Conservation (phyloP, 2,329 filamentous ascomycete genomes). For the Shiraia bambusicola region DNA sequence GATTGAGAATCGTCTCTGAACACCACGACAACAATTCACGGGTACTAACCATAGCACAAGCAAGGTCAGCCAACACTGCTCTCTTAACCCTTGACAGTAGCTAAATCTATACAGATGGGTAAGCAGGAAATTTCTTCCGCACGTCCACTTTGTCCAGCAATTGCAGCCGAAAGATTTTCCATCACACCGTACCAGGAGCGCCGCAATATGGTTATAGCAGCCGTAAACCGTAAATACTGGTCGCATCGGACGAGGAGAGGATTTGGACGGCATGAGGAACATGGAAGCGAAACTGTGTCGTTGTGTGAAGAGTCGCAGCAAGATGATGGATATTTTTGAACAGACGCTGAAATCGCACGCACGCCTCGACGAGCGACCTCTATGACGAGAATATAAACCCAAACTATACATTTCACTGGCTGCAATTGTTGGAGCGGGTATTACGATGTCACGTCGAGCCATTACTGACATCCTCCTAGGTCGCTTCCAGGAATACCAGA, state of each 20-base stretch:
- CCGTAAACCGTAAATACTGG: background rate
- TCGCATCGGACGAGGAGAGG: background rate
- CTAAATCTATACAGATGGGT: slow-evolving; percentile 60
- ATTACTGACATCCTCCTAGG: slow-evolving; percentile 59
- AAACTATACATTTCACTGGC: background rate
- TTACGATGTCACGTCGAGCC: slow-evolving; percentile 7
- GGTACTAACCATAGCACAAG: slow-evolving; percentile 52
- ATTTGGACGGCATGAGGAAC: background rate
- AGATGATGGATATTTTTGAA: background rate
- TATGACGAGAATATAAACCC: no score
- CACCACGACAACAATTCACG: slow-evolving; percentile 35
- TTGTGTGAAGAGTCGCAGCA: background rate
- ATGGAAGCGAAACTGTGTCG: background rate
- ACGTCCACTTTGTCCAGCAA: slow-evolving; percentile 28
- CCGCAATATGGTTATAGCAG: slow-evolving; percentile 5
- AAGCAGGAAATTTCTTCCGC: slow-evolving; percentile 47
- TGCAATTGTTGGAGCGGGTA: slow-evolving; percentile 35
- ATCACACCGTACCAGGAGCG: slow-evolving; percentile 18
- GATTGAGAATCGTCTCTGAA: slow-evolving; percentile 21
- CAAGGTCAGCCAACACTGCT: slow-evolving; percentile 50
- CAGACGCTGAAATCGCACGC: background rate
- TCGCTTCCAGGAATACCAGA: slow-evolving; percentile 99
- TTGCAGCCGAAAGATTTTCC: slow-evolving; percentile 35
- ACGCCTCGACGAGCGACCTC: background rate
- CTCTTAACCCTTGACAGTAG: slow-evolving; percentile 3